Evolutionary conservation across 164 flowering plant genomes (phyloP).

Genomic region (Hamamelis virginiana): DNA sequence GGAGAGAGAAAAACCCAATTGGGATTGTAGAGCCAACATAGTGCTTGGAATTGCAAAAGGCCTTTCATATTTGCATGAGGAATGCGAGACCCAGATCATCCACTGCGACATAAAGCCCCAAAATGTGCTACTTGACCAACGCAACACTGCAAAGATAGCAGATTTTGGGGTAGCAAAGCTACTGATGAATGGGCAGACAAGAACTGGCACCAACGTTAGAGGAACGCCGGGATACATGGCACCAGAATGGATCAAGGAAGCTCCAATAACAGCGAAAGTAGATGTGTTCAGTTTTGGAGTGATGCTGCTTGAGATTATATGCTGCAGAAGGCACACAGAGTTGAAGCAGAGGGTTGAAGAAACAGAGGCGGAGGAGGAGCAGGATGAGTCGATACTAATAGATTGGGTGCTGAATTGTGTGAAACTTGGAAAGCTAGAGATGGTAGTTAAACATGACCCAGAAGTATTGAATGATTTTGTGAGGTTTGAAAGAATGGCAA

Average conservation of each 20-base stretch:
- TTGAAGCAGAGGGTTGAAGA: slow-evolving; percentile 18
- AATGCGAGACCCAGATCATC: slow-evolving; percentile 71
- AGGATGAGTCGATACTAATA: too few species aligned
- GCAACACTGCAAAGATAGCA: slow-evolving; percentile 56
- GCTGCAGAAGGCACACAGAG: slow-evolving; percentile 22
- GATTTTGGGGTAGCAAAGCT: slow-evolving; percentile 49
- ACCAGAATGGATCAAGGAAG: slow-evolving; percentile 13
- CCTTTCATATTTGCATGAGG: slow-evolving; percentile 47
- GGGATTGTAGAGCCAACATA: slow-evolving; percentile 18
- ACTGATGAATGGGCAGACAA: slow-evolving; percentile 24
- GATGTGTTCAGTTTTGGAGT: slow-evolving; percentile 25
- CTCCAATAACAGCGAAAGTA: slow-evolving; percentile 8
- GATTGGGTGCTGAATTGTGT: too few species aligned
- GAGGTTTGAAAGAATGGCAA: slow-evolving; percentile 20
- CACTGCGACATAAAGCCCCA: slow-evolving; percentile 78
- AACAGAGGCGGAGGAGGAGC: slow-evolving; percentile 17
- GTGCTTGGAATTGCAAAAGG: slow-evolving; percentile 46
- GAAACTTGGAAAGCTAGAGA: slow-evolving; percentile 14
- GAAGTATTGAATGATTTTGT: slow-evolving; percentile 15
- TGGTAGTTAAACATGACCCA: slow-evolving; percentile 6
- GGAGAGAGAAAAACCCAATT: slow-evolving; percentile 2
- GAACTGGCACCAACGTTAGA: slow-evolving; percentile 10
- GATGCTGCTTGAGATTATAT: slow-evolving; percentile 20
- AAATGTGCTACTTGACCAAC: slow-evolving; percentile 63
- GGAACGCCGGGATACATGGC: slow-evolving; percentile 14